These are phyloP conservation scores for Fusarium veterinarium DNA, from an alignment of 2,329 filamentous ascomycete genomes.

Conservation along the genomic window DNA sequence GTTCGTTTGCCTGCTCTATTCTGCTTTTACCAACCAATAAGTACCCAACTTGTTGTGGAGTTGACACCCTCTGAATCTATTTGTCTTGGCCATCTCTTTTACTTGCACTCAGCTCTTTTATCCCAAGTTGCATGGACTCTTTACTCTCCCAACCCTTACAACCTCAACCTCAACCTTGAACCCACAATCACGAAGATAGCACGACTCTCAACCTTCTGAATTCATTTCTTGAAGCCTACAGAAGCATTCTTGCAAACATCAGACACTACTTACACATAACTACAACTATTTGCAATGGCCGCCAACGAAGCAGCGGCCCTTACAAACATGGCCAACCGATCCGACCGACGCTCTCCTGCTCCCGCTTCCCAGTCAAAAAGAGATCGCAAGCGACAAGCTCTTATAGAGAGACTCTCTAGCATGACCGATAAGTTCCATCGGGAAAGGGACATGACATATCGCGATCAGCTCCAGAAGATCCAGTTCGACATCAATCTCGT, in stretches of 20 bases:
- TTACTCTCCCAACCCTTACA: conserved; percentile 24
- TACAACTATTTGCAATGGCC: conserved; percentile 49
- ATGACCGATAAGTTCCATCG: conserved; percentile 82
- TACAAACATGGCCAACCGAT: conserved; percentile 48
- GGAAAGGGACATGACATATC: conserved; percentile 85
- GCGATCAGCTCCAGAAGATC: conserved; percentile 90
- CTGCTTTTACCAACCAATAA: background rate
- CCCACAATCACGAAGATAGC: conserved; percentile 8
- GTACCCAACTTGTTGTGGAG: background rate
- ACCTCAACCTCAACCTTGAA: conserved; percentile 6
- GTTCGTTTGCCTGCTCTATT: background rate
- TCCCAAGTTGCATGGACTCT: conserved; percentile 17
- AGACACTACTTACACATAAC: background rate
- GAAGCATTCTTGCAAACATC: background rate
- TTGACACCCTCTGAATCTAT: background rate
- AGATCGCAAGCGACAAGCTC: conserved; percentile 87
- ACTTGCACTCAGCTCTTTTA: conserved; percentile 21
- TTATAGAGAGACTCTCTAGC: conserved; percentile 81
- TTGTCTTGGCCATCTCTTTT: conserved; percentile 1
- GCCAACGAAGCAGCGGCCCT: conserved; percentile 53
- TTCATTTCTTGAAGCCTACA: background rate
- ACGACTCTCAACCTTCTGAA: background rate
- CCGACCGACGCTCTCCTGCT: conserved; percentile 54
- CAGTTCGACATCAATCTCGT: conserved; percentile 91
- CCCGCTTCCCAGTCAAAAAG: conserved; percentile 76